Evolutionary conservation across 2,329 filamentous ascomycete genomes (phyloP), one percentile per base, ranked within the genome.

Genomic region (Akanthomyces lecanii): DNA sequence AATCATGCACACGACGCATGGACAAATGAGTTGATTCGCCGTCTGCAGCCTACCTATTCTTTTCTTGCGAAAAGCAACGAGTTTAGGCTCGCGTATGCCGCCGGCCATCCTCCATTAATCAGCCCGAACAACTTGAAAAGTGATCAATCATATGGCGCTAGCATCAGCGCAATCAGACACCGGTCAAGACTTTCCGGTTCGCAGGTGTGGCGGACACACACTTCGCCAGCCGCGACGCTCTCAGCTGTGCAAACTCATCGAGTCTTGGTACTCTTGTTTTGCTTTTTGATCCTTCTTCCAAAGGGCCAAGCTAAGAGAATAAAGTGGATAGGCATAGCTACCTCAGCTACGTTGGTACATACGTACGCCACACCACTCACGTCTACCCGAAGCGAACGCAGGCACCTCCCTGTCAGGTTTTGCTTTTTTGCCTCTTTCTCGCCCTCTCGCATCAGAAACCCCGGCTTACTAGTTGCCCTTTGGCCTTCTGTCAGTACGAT

Each of bases 141-240:
- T 55, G 60, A 55, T 50, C 4, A 5, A 55, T 62, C 60, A 55
- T 21, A 28, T 42, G 11, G 25, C 60, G 23, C 51, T 55, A 56
- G 60, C 51, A 18, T 48, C n/a, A 38, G 8, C 36, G 42, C 36
- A 62, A 56, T 55, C 51, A 62, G 60, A 62, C 60, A 55, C 21
- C 5, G 28, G 23, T 30, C 25, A 30, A 14, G 36, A 36, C 23
- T 57, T 12, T 57, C 18, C 14, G 44, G 36, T 52, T 51, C 33
- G 16, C 30, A 59, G 56, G 36, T 42, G 45, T 60, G 57, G 55
- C 44, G 55, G 28, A 7, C n/a, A 38, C 12, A 16, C 28, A 18
- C 38, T 36, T 30, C 28, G 10, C 38, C 38, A 14, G 38, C 11
- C 12, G 14, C 14, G 12, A 2, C 14, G 12, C 33, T 38, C 33